Evolutionary conservation across 352 stramenopile genomes (phyloP), one percentile per base, ranked within the genome.

Genomic region (Globisporangium yorkense): DNA sequence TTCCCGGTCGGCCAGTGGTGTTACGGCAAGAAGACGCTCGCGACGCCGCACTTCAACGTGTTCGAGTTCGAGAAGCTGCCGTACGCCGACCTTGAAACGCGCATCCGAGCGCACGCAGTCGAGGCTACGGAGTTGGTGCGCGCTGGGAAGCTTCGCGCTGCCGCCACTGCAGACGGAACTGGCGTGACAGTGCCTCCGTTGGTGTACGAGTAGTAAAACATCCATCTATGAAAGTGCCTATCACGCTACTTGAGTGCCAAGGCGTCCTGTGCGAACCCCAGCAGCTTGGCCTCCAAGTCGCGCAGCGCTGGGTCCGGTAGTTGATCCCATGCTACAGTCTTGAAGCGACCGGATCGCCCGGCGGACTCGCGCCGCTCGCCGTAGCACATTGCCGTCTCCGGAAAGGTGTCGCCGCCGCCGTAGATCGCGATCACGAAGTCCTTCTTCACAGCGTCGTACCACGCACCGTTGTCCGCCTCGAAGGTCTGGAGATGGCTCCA

Each of bases 1-100:
- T 77, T 83, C 29, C 69, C 72, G 9, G 62, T 65, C 12, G 68
- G 68, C 5, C 79, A 87, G 66, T 77, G 65, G 51, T 89, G 79
- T 57, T 89, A 87, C 48, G 78, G 78, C 27, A 66, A 73, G 51
- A 51, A 54, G 1, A 46, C 63, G 9, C 67, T 72, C 20, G 57
- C 71, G 35, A 62, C 75, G 27, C 67, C 61, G 10, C 68, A 71
- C 29, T 80, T 80, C 9, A 66, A 69, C 27, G 56, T 61, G 8
- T 47, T 68, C 20, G 46, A 63, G 21, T 60, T 80, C 10, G 60
- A 47, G 8, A 57, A 51, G 5, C 39, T 75, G 37, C 58, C 53
- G n/a, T 77, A 67, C 44, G 63, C 61, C 2, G 54, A 29, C 0
- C 49, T 80, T 8, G 72, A 80, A 48, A 61, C 54, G 1, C 18